Evolutionary conservation across 2,329 filamentous ascomycete species (phyloP).

Genomic region (Tolypocladium pustulatum): DNA sequence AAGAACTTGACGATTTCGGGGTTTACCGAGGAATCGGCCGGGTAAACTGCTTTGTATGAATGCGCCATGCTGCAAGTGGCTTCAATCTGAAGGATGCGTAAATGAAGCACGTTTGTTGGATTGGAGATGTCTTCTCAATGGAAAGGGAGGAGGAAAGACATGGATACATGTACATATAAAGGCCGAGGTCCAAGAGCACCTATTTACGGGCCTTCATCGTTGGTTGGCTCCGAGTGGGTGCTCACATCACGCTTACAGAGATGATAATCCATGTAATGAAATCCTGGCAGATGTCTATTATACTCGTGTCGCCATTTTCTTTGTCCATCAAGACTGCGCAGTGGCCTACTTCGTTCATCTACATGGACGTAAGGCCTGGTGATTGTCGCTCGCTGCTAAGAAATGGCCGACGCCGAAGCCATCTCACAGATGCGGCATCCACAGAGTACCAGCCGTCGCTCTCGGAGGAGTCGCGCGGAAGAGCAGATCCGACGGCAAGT

Average conservation of each 20-base stretch:
- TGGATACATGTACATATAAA: too few relatives aligned
- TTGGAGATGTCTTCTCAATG: too few relatives aligned
- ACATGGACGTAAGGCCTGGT: neutral
- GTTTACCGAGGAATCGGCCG: constrained; percentile 8
- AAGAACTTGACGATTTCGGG: constrained; percentile 15
- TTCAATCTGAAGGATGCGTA: neutral
- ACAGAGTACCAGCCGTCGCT: neutral
- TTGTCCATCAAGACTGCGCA: neutral
- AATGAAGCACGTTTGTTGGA: too few relatives aligned
- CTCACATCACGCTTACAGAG: neutral
- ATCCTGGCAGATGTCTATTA: too few relatives aligned
- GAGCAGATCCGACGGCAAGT: neutral
- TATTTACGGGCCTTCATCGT: neutral
- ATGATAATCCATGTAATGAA: too few relatives aligned
- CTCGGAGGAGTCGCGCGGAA: neutral
- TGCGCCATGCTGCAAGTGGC: neutral
- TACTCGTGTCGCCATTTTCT: too few relatives aligned
- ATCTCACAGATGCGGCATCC: neutral
- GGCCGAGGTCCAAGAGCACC: neutral
- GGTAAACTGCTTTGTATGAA: constrained; percentile 10
- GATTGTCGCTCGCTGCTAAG: neutral
- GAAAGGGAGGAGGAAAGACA: neutral
- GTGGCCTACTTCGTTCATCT: neutral
- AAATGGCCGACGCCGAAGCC: neutral
- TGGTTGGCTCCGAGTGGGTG: neutral